These are phyloP conservation scores for Cystobasidium slooffiae DNA, from an alignment of 1,284 basidiomycete genomes.

Conservation along the genomic window DNA sequence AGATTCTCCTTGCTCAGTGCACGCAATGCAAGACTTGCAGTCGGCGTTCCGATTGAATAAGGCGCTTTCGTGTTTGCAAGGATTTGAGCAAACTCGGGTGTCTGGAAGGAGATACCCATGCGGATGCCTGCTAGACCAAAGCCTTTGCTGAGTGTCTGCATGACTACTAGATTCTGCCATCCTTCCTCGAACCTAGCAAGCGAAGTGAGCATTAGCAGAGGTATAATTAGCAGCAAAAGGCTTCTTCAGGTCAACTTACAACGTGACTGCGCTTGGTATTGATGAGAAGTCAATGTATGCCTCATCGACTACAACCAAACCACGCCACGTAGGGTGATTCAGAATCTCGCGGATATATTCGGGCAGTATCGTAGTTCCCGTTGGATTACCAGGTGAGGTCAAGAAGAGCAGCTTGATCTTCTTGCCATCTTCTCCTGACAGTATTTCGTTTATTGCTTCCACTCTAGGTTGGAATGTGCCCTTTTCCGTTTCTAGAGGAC, in stretches of 20 bases:
- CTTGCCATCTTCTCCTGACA: slow-evolving; percentile 59
- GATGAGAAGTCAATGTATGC: slow-evolving; percentile 93
- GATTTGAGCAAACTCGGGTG: slow-evolving; percentile 86
- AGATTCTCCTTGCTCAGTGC: slow-evolving; percentile 68
- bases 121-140: slow-evolving; percentile 95
- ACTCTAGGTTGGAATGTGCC: slow-evolving; percentile 79
- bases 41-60: slow-evolving; percentile 93
- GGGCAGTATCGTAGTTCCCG: slow-evolving; percentile 83
- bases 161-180: slow-evolving; percentile 87
- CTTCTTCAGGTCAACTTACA: slow-evolving; percentile 60
- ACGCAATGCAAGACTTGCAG: slow-evolving; percentile 78
- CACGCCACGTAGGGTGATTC: slow-evolving; percentile 80
- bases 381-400: slow-evolving; percentile 97
- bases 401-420: slow-evolving; percentile 89
- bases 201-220: not conserved
- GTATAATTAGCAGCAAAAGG: too few relatives aligned
- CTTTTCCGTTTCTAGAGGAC: slow-evolving; percentile 72
- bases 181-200: slow-evolving; percentile 60
- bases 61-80: slow-evolving; percentile 96
- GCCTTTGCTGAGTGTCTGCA: slow-evolving; percentile 95
- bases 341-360: slow-evolving; percentile 71
- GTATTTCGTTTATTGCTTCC: slow-evolving; percentile 57
- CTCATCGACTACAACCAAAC: slow-evolving; percentile 92
- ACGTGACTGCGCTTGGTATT: slow-evolving; percentile 67
- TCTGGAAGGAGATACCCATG: slow-evolving; percentile 88